These are phyloP conservation scores for Podaxis mareebaensis DNA, from an alignment of 768 basidiomycete species.

Conservation along the genomic window DNA sequence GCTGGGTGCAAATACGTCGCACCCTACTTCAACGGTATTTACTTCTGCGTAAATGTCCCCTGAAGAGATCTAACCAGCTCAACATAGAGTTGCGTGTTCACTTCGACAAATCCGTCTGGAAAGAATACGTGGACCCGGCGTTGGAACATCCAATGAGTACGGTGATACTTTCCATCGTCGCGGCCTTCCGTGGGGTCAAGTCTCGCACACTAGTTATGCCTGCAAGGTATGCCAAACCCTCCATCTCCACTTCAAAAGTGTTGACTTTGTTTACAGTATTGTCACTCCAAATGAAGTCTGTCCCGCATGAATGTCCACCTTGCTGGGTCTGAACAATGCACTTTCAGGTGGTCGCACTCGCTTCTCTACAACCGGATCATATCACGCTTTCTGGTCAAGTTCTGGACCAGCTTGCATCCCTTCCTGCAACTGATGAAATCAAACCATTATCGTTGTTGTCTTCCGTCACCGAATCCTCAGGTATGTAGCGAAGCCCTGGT, in stretches of 20 bases:
- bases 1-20: conserved; percentile 53
- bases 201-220: conserved; percentile 48
- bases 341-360: conserved; percentile 41
- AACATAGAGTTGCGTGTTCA: conserved; percentile 46
- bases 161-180: conserved; percentile 39
- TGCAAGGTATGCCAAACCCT: conserved; percentile 37
- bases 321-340: neutral
- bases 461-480: neutral
- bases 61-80: neutral
- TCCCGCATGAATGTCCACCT: neutral
- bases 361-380: conserved; percentile 40
- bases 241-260: neutral
- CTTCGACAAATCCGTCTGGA: conserved; percentile 40
- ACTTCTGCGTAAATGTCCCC: neutral
- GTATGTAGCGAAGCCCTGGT: neutral
- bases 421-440: conserved; percentile 22
- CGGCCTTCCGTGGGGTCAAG: conserved; percentile 33
- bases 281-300: conserved; percentile 9
- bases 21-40: conserved; percentile 56
- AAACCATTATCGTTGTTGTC: conserved; percentile 12
- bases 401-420: conserved; percentile 36
- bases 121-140: conserved; percentile 37
- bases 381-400: conserved; percentile 42
- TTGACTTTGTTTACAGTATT: neutral
- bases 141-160: conserved; percentile 42